These are phyloP conservation scores for Botrytis aclada DNA, from an alignment of 2,329 filamentous ascomycete genomes.

Conservation along the genomic window DNA sequence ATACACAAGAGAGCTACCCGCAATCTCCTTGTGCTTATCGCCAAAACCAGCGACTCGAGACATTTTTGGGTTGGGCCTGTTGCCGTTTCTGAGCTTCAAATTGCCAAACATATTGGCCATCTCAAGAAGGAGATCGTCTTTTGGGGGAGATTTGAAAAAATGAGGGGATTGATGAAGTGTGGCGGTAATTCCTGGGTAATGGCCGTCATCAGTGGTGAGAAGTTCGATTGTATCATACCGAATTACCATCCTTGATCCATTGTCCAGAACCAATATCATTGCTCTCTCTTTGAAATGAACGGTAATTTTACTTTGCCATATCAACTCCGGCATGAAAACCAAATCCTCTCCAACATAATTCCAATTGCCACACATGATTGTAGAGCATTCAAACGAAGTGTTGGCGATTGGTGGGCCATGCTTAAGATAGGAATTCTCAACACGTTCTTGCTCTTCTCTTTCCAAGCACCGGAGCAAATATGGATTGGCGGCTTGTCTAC, in stretches of 20 bases:
- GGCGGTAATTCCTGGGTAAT: slow-evolving; percentile 44
- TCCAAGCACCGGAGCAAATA: slow-evolving; percentile 26
- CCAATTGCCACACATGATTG: slow-evolving; percentile 45
- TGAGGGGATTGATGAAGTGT: slow-evolving; percentile 52
- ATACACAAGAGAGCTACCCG: slow-evolving; percentile 51
- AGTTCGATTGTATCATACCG: slow-evolving; percentile 20
- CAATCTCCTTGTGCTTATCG: slow-evolving; percentile 39
- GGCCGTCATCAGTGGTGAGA: slow-evolving; percentile 44
- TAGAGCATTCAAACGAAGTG: slow-evolving; percentile 36
- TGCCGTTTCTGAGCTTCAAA: slow-evolving; percentile 7
- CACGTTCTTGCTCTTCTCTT: slow-evolving; percentile 26
- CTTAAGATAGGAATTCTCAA: neutral
- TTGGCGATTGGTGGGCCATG: slow-evolving; percentile 25
- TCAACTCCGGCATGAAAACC: slow-evolving; percentile 43
- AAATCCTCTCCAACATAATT: slow-evolving; percentile 40
- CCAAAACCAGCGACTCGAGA: slow-evolving; percentile 38
- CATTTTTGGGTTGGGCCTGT: slow-evolving; percentile 26
- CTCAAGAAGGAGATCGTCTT: slow-evolving; percentile 18
- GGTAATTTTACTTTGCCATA: slow-evolving; percentile 42
- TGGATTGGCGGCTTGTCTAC: slow-evolving; percentile 28
- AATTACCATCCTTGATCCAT: slow-evolving; percentile 49
- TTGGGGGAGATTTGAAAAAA: slow-evolving; percentile 41
- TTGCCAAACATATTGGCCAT: slow-evolving; percentile 11
- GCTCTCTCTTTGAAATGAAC: slow-evolving; percentile 40
- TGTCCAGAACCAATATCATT: slow-evolving; percentile 42